Base-by-base conservation (phyloP, 257 asterid genomes). In the Capsicum rhomboideum region DNA sequence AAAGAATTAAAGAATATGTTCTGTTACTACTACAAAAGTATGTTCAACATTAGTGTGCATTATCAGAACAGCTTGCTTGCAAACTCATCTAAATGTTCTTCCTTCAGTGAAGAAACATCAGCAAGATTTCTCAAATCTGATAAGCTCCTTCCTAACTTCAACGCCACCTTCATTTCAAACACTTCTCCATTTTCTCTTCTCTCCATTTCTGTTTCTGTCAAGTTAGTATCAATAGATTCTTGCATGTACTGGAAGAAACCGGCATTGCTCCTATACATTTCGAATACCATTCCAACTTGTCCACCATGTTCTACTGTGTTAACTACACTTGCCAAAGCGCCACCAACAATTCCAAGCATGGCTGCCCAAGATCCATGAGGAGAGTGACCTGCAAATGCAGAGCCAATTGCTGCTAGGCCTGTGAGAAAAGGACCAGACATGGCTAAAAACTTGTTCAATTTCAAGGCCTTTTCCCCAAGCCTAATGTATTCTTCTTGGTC, bases 221-320 rank as follows among this genome's bases (percentile, higher is more conserved):
- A 50, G 50, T 88, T 92, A 20, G 86, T 79, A 23, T 87, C 92
- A 0, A 95, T 93, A 0, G 93, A 83, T 42, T 92, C 94, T 34
- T 93, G 90, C 93, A 95, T 88, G 77, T 84, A 53, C 86, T 84
- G 53, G 29, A 94, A 94, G 88, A 94, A 93, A 17, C 98, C 98
- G 0, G 97, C 97, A 3, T 90, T 91, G 85, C 92, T 86, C 49
- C 98, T 67, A 40, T 94, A 94, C 97, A 91, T 92, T 79, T 95
- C 98, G 12, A 91, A 90, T 91, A 92, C 93, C 97, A 93, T 95
- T 6, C 98, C 98, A 8, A 93, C 93, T 74, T 93, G 97, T 23
- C 91, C 93, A 1, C 97, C 98, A 80, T 95, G 98, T 63, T 95
- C 95, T 2, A 93, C 2, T 46, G 91, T 78, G 88, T 91, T 95